These are phyloP conservation scores for Daldinia bambusicola DNA, from an alignment of 495 filamentous ascomycete species.

Conservation along the genomic window DNA sequence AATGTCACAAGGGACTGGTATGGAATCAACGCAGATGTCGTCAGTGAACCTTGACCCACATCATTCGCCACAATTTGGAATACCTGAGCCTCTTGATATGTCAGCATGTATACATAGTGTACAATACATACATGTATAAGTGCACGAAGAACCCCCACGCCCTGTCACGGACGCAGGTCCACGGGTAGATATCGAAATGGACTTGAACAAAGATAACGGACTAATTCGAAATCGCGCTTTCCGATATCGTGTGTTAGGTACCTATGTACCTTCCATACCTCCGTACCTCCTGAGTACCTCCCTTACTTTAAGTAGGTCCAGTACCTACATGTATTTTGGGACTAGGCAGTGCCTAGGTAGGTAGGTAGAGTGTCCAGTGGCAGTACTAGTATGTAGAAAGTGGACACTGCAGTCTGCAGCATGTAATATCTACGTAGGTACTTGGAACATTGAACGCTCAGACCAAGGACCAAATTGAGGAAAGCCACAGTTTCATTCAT, in stretches of 20 bases:
- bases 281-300: too few relatives aligned
- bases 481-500: conserved; percentile 40
- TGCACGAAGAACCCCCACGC: neutral
- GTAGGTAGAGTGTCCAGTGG: too few relatives aligned
- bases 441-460: conserved; percentile 18
- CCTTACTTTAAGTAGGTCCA: too few relatives aligned
- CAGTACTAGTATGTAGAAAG: too few relatives aligned
- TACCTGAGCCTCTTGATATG: too few relatives aligned
- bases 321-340: too few relatives aligned
- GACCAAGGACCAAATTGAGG: conserved; percentile 12
- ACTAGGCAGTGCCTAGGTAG: too few relatives aligned
- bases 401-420: too few relatives aligned
- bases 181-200: neutral
- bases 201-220: conserved; percentile 26
- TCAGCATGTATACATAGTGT: too few relatives aligned
- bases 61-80: neutral
- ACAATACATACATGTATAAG: too few relatives aligned
- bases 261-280: too few relatives aligned
- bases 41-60: conserved; percentile 6
- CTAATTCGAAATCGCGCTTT: conserved; percentile 12
- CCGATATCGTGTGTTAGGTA: neutral
- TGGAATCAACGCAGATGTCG: conserved; percentile 4
- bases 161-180: neutral
- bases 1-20: neutral
- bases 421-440: conserved; percentile 9